Evolutionary conservation across 495 filamentous ascomycete genomes (phyloP), one percentile per base, ranked within the genome.

Genomic region (Pseudomonodictys pantanalensis): DNA sequence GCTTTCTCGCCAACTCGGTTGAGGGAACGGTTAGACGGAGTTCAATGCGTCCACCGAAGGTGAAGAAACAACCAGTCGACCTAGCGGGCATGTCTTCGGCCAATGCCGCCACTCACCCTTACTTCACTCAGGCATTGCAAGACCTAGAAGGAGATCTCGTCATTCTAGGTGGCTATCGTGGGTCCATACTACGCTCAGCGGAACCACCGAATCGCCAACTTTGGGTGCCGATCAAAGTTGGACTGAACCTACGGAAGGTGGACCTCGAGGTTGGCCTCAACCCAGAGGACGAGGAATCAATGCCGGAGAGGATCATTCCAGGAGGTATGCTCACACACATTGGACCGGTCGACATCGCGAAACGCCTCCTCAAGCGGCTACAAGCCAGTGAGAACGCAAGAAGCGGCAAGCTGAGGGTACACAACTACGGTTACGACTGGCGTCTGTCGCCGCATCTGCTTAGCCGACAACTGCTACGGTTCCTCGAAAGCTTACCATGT

Each of bases 351-450:
- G 92, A 98, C 72, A 91, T 97, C 55, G 88, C 89, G 24, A 83
- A 83, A 49, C 80, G 88, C 18, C 74, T 98, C 1, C 83, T 98
- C 63, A 93, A 91, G 68, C 82, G 86, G 22, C 66, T 97, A 26
- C 78, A 81, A 55, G 83, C 86, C 30, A 88, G 82, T 52, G 83
- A 88, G 35, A 93, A 92, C 59, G 83, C 83, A 2, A 72, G 79
- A 35, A 79, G 78, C 12, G 89, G 89, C 23, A 86, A 80, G 56
- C 75, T 97, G 0, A 79, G 91, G 35, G 83, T 97, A 2, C 87
- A 88, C 72, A 86, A 97, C 60, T 98, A 93, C 65, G 91, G 93
- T 28, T 98, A 96, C 68, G 92, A 98, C 71, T 98, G 92, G 92
- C 83, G 93, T 26, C 75, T 98, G 52, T 90, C 88, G 58, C 93